Conservation (phyloP, 225 moss, liverwort and hornwort genomes). For the Sphagnum contortum region DNA sequence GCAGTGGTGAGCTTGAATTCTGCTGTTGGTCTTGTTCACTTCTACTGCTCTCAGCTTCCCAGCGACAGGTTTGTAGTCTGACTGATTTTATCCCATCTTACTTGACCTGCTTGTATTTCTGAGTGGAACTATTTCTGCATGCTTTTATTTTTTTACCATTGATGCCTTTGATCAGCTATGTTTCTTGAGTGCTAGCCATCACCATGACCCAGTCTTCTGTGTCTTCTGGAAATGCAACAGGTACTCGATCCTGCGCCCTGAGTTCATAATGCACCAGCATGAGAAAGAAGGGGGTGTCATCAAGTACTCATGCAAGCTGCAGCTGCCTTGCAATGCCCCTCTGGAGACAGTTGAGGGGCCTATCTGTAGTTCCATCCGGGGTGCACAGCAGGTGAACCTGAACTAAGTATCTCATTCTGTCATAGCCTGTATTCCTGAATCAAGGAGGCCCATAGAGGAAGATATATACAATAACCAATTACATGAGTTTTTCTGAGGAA, state of each 20-base stretch:
- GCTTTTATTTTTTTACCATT: too few relatives aligned
- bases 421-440: too few relatives aligned
- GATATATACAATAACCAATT: too few relatives aligned
- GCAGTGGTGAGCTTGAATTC: conserved; percentile 99
- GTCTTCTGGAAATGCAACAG: conserved; percentile 13
- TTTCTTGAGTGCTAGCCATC: too few relatives aligned
- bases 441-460: too few relatives aligned
- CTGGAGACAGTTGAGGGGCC: conserved; percentile 87
- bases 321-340: conserved; percentile 97
- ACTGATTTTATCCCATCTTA: not conserved
- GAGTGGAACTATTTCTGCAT: too few relatives aligned
- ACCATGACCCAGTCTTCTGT: too few relatives aligned
- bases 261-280: conserved; percentile 90
- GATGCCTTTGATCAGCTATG: too few relatives aligned
- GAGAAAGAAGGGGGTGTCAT: conserved; percentile 68
- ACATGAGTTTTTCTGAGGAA: too few relatives aligned
- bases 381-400: conserved; percentile 79
- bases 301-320: conserved; percentile 88
- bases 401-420: too few relatives aligned
- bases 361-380: conserved; percentile 76
- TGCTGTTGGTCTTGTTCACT: conserved; percentile 94
- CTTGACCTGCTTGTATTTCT: not conserved
- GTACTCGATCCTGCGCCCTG: conserved; percentile 92
- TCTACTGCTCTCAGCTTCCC: conserved; percentile 99
- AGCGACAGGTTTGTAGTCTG: conserved; percentile 69